A percentile compares a stretch with the other conserved stretches of the same genome.
Conservation (phyloP, 2,329 filamentous ascomycete species). For the Verticillium isaacii region DNA sequence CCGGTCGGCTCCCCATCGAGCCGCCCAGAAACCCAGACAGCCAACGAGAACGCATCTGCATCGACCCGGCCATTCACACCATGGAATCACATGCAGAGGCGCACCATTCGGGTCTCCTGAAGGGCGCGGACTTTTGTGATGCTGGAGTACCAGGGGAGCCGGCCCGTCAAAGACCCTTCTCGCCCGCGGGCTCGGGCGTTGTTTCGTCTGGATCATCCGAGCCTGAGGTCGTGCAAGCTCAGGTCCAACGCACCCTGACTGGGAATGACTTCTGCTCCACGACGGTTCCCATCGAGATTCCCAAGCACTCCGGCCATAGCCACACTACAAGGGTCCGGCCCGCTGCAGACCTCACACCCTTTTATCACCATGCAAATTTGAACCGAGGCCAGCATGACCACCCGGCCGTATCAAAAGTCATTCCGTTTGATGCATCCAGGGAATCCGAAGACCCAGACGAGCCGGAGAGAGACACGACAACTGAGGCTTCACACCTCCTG, state of each 20-base stretch:
- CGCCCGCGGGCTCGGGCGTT: neutral
- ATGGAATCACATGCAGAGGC: constrained; percentile 7
- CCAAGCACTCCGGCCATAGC: constrained; percentile 15
- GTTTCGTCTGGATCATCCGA: constrained; percentile 13
- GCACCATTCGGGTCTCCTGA: constrained; percentile 13
- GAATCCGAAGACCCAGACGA: constrained; percentile 1
- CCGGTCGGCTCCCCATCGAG: neutral
- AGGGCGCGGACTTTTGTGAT: constrained; percentile 15
- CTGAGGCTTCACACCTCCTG: neutral
- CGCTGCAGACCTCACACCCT: constrained; percentile 12
- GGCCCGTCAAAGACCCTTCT: constrained; percentile 1
- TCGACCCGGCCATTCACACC: constrained; percentile 11
- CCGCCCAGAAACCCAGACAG: neutral
- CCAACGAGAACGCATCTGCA: constrained; percentile 5
- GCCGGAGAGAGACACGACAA: neutral
- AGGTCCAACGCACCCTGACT: constrained; percentile 12
- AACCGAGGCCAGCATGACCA: constrained; percentile 3
- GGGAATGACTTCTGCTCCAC: constrained; percentile 9
- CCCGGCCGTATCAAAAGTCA: constrained; percentile 15
- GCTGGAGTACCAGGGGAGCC: constrained; percentile 10
- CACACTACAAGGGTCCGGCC: constrained; percentile 20
- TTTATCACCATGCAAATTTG: constrained; percentile 4
- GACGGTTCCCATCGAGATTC: constrained; percentile 8
- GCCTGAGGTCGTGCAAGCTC: constrained; percentile 11
- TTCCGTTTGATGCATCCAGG: constrained; percentile 10